Evolutionary conservation across 2,329 filamentous ascomycete genomes (phyloP), one percentile per base, ranked within the genome.

Genomic region (Fusarium odoratissimum): DNA sequence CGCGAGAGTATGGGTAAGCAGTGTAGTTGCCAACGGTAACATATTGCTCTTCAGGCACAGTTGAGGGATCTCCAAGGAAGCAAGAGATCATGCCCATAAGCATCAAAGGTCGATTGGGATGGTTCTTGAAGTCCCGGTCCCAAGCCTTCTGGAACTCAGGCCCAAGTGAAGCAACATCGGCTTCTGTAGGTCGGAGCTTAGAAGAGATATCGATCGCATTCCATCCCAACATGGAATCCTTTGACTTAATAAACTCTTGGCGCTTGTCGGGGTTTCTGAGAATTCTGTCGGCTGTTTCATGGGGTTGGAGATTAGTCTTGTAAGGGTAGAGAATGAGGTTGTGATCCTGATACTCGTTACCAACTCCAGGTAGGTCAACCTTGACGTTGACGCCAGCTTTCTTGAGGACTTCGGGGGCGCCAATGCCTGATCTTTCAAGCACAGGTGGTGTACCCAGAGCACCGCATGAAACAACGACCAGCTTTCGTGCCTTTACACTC

Each of bases 341-440:
- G 64, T 90, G 88, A 66, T 90, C 88, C 72, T 89, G 84, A 67
- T 89, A 88, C 41, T 86, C 82, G 21, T 83, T 79, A 0, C 89
- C 89, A 3, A 91, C 88, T 6, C 86, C 87, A 0, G 85, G 84
- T 3, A 89, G 76, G 51, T 87, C 82, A 5, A 84, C 80, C 2
- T 86, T 75, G 6, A 86, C 75, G 2, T 84, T 81, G 5, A 91
- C 83, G 2, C 83, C 84, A 0, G 85, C 83, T 23, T 79, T 80
- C 45, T 83, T 76, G 4, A 91, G 83, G 10, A 90, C 74, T 4
- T 85, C 81, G 1, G 83, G 80, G 48, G 84, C 82, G n/a, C 89
- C 90, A 3, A 92, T 75, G 12, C 91, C 91, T 1, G 90, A 92
- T 25, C 90, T 82, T 76, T 92, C 89, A 0, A 92, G 84, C 3